Base-by-base conservation (phyloP, 2,329 filamentous ascomycete genomes). In the Cyphellophora europaea region DNA sequence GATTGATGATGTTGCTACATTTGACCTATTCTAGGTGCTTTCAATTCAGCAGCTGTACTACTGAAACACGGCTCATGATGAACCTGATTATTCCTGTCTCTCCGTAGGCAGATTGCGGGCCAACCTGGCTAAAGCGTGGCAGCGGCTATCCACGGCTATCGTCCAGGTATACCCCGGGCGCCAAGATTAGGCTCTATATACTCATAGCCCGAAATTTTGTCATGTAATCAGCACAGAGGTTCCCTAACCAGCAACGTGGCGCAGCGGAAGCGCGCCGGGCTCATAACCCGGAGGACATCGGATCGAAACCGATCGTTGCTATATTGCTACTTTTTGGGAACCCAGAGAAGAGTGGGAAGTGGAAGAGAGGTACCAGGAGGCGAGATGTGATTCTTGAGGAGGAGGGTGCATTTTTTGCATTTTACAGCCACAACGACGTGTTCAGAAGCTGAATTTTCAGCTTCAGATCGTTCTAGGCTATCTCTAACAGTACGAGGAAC, bases 181-280 rank as follows among this genome's bases (percentile, higher is more conserved):
- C n/a, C n/a, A n/a, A n/a, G 23, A 27, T 3, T 6, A 4, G 12
- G 4, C 3, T 11, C 15, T 19, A 36, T 42, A 32, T 19, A 31
- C 33, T 12, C 29, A 18, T 14, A 27, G 4, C n/a, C n/a, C n/a
- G 16, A 5, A 30, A 36, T 31, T 34, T 19, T 19, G 2, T 10
- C 14, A 33, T 27, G 18, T 27, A 42, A 41, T 32, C 28, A 23
- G 19, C 12, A 35, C 31, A 23, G 31, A 38, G 14, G 36, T 27
- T 28, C 27, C 16, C 27, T 28, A 21, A 33, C 25, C 40, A 59
- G 57, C 57, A 58, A 58, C 53, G 55, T 60, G 56, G 55, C 55
- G 59, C 58, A 62, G 59, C 48, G 59, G 59, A 59, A 62, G 58
- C 59, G 59, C 59, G 58, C 59, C 58, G 59, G 59, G 59, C 59